Percentiles rank a stretch among this genome's conserved stretches.
phyloP scores from a whole-genome alignment of 2,329 filamentous ascomycete species.

The Epicoccum sorghinum region DNA sequence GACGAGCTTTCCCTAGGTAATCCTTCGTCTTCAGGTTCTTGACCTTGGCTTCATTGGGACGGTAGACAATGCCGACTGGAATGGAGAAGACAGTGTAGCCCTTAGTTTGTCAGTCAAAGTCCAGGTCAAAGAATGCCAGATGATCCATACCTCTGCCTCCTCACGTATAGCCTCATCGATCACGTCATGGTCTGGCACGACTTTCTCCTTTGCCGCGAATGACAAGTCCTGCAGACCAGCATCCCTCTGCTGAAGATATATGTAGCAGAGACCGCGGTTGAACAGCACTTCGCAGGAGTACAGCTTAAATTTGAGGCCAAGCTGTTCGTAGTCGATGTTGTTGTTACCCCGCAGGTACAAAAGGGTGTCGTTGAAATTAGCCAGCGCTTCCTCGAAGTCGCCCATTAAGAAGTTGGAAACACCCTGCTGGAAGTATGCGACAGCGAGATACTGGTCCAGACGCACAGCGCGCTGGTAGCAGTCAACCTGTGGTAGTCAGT shows the following conservation, averaged over 20 bases:
- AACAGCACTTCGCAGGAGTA: constrained; percentile 98
- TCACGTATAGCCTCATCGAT: constrained; percentile 97
- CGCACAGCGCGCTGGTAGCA: constrained; percentile 91
- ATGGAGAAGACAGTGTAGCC: constrained; percentile 99
- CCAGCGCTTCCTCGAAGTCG: constrained; percentile 95
- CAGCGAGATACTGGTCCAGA: constrained; percentile 92
- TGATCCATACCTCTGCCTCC: constrained; percentile 76
- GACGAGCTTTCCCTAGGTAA: constrained; percentile 92
- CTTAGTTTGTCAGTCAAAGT: constrained; percentile 54
- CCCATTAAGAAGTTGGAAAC: constrained; percentile 97
- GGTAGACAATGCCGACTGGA: constrained; percentile 91
- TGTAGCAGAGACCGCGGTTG: constrained; percentile 96
- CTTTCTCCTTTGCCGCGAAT: constrained; percentile 93
- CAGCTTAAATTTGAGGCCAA: constrained; percentile 93
- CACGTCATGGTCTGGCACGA: constrained; percentile 93
- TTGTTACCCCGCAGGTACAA: constrained; percentile 94
- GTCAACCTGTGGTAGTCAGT: constrained; percentile 70
- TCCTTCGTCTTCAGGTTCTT: constrained; percentile 98
- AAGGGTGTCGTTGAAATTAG: constrained; percentile 98
- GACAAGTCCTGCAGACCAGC: constrained; percentile 88
- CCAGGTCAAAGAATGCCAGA: background rate
- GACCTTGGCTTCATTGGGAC: constrained; percentile 96
- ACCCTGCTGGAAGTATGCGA: constrained; percentile 97
- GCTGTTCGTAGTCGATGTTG: constrained; percentile 96
- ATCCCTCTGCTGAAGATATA: constrained; percentile 91